phyloP scores from a whole-genome alignment of 139 green algal genomes.

The Chlamydomonas sp. region DNA sequence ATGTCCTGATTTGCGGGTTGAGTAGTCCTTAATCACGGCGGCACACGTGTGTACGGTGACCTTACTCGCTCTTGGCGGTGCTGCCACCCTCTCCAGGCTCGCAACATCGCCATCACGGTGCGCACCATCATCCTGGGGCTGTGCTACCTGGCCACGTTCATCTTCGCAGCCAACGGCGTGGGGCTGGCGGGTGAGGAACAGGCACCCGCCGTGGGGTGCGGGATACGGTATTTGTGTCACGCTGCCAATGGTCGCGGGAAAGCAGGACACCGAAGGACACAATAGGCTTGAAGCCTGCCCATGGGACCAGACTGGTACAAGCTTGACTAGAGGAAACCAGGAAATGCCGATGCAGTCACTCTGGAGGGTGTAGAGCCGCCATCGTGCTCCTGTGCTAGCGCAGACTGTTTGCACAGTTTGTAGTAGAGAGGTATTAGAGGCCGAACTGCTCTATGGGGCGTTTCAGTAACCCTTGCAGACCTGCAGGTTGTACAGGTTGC shows the following conservation, averaged over 20 bases:
- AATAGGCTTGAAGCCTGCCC: background rate
- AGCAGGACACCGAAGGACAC: background rate
- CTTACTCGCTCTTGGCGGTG: background rate
- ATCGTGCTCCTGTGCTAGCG: no score
- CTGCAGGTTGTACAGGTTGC: background rate
- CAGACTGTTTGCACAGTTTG: no score
- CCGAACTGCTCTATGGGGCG: background rate
- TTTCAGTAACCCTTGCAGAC: background rate
- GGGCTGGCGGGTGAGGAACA: slow-evolving; percentile 54
- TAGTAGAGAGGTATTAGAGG: no score
- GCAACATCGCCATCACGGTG: slow-evolving; percentile 78
- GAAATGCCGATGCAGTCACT: no score
- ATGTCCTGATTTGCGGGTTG: background rate
- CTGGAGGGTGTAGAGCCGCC: no score
- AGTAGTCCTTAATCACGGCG: background rate
- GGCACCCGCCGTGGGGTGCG: background rate
- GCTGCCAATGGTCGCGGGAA: background rate
- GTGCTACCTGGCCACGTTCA: slow-evolving; percentile 77
- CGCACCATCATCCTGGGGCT: slow-evolving; percentile 79
- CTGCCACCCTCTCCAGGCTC: slow-evolving; percentile 41
- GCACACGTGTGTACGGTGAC: background rate
- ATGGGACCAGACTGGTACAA: no score
- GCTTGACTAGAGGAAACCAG: no score
- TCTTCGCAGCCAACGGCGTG: slow-evolving; percentile 75
- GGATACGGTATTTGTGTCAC: background rate